Conservation (phyloP, 106 monocot species). For the Dendrobium officinale region DNA sequence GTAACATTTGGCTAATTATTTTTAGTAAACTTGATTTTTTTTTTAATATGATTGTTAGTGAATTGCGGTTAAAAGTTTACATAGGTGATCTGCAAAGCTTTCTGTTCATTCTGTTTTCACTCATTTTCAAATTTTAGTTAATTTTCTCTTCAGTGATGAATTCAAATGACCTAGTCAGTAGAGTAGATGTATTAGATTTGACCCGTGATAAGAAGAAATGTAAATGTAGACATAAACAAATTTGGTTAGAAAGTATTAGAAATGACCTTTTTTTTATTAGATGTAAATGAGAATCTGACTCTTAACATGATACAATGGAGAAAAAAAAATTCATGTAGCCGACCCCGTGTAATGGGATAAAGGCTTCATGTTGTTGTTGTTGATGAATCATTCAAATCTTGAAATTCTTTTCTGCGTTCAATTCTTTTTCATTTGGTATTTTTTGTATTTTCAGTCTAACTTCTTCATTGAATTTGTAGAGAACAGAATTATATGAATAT, state of each 20-base stretch:
- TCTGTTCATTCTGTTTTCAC: background rate
- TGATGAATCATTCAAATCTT: background rate
- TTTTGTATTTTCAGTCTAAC: background rate
- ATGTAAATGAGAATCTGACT: too few relatives aligned
- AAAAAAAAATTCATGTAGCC: too few relatives aligned
- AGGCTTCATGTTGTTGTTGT: background rate
- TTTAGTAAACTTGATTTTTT: background rate
- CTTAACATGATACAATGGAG: too few relatives aligned
- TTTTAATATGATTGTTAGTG: background rate
- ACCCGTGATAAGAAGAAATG: too few relatives aligned
- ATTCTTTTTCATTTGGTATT: background rate
- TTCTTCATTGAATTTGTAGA: conserved; percentile 27
- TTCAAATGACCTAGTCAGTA: too few relatives aligned
- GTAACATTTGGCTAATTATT: background rate
- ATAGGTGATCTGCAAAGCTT: background rate
- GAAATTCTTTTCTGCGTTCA: background rate
- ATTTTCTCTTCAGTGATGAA: background rate
- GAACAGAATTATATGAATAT: conserved; percentile 91
- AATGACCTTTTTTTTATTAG: too few relatives aligned
- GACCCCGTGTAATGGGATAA: too few relatives aligned
- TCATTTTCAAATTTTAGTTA: background rate
- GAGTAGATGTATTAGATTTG: too few relatives aligned
- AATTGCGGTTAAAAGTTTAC: background rate
- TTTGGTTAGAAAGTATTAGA: too few relatives aligned
- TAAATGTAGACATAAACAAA: too few relatives aligned